Conservation (phyloP, 2,329 filamentous ascomycete genomes). For the Neonectria magnoliae region DNA sequence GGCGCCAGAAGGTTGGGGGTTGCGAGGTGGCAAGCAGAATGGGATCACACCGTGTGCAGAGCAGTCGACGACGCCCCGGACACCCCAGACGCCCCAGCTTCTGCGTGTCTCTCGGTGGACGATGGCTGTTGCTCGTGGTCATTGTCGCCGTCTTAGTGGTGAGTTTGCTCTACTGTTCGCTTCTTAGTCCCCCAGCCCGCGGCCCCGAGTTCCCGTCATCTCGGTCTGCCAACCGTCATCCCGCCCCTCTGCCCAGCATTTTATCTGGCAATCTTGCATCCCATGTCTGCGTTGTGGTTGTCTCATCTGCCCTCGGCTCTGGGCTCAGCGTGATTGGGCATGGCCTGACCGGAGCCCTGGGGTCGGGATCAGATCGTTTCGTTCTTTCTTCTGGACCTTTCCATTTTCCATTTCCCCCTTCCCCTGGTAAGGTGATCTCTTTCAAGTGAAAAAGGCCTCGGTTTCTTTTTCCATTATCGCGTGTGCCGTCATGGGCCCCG, state of each 20-base stretch:
- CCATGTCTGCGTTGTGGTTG: constrained; percentile 29
- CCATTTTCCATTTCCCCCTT: not conserved
- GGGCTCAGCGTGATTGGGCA: constrained; percentile 35
- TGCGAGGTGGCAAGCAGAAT: constrained; percentile 15
- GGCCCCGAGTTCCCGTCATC: constrained; percentile 12
- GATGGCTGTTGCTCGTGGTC: constrained; percentile 18
- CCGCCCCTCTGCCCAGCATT: constrained; percentile 24
- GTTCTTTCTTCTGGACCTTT: not conserved
- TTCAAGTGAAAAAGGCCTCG: constrained; percentile 2
- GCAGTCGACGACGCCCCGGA: constrained; percentile 17
- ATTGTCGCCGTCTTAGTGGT: constrained; percentile 36
- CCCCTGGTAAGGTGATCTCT: not conserved
- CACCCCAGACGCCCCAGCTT: constrained; percentile 20
- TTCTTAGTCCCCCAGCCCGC: constrained; percentile 30
- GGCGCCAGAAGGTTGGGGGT: constrained; percentile 17
- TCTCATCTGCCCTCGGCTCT: constrained; percentile 31
- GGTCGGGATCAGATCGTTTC: constrained; percentile 6
- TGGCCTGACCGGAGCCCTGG: constrained; percentile 37
- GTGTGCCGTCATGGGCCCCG: not conserved
- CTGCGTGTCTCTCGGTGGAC: constrained; percentile 21
- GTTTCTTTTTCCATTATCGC: not conserved
- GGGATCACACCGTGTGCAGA: constrained; percentile 22
- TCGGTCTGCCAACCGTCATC: constrained; percentile 33
- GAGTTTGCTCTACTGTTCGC: constrained; percentile 24
- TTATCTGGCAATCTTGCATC: constrained; percentile 18